Base-by-base conservation (phyloP, 257 asterid species). In the Plantago ovata region DNA sequence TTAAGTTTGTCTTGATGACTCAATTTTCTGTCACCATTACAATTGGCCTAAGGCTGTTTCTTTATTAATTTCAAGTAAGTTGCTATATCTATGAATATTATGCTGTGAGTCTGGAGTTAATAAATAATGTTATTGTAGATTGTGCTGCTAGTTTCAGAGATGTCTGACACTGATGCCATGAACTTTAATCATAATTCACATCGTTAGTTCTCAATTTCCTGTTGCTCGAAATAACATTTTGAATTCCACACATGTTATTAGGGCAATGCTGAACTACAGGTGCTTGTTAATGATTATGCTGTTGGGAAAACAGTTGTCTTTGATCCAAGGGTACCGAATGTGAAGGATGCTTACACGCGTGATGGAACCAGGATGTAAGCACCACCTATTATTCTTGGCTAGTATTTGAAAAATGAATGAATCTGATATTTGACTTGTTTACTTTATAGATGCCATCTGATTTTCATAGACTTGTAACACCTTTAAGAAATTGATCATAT, bases 201-300 rank as follows among this genome's bases (percentile, higher is more conserved):
- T 51, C 54, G 47, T 54, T 32, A 45, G 21, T 49, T 72, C 3
- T 18, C n/a, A 42, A 48, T 32, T 69, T n/a, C 33, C 49, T 61
- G 67, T 33, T 21, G 48, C 13, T 50, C 13, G n/a, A 50, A 50
- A 3, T 50, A 50, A 50, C 56, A 13, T 65, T 63, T 39, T 40
- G 10, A 47, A 60, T 41, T 51, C 18, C 51, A 55, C 55, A 45
- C 24, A 20, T 57, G 9, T 45, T 68, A 24, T 62, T 70, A 91
- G 98, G 94, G 80, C 33, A 47, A 48, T 75, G 89, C 89, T 66
- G 97, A 88, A 81, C 86, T 95, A 75, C 95, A 73, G 86, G 98
- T 92, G 67, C 98, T 92, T 24, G 98, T 88, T 54, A 77, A 73
- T 68, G 85, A 92, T 76, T 89, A 86, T 71, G 84, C 73, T 66